A percentile compares a stretch with the other conserved stretches of the same genome.
phyloP scores from a whole-genome alignment of 2,329 filamentous ascomycete genomes.

The Epicoccum sorghinum region DNA sequence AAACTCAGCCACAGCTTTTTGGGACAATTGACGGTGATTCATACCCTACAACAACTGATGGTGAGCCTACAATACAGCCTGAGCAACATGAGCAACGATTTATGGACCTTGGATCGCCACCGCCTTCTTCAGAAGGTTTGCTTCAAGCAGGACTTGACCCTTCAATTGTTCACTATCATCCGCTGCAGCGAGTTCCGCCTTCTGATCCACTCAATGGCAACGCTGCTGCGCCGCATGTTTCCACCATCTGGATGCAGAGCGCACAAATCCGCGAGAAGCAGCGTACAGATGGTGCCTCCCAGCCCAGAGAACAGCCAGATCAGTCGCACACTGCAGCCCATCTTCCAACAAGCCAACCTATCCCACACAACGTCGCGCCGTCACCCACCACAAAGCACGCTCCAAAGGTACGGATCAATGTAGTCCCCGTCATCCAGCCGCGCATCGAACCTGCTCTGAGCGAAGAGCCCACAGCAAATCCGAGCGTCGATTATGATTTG shows the following conservation, averaged over 20 bases:
- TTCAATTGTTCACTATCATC: constrained; percentile 9
- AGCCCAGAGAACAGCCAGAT: constrained; percentile 2
- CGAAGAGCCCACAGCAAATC: constrained; percentile 13
- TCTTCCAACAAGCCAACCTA: constrained; percentile 16
- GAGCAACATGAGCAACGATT: constrained; percentile 15
- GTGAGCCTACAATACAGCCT: constrained; percentile 26
- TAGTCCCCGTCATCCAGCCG: constrained; percentile 15
- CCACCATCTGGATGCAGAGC: constrained; percentile 21
- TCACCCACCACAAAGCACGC: constrained; percentile 1
- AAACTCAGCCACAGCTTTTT: constrained; percentile 7
- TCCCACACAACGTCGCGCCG: not conserved
- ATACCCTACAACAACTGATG: constrained; percentile 48
- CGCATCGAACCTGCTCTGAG: constrained; percentile 10
- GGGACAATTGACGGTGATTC: constrained; percentile 36
- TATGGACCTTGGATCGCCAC: constrained; percentile 12
- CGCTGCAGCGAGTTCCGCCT: constrained; percentile 2
- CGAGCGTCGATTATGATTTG: constrained; percentile 54
- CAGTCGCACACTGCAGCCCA: constrained; percentile 5
- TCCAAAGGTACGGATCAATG: constrained; percentile 5
- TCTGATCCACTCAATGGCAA: not conserved
- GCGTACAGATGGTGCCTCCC: constrained; percentile 15
- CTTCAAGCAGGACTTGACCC: constrained; percentile 11
- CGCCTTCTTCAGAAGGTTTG: constrained; percentile 18
- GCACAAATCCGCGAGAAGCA: constrained; percentile 27
- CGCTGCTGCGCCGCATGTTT: not conserved